A percentile compares a stretch with the other conserved stretches of the same genome.
These are phyloP conservation scores for Rhizopogon vesiculosus DNA, from an alignment of 768 basidiomycete genomes.

Conservation along the genomic window DNA sequence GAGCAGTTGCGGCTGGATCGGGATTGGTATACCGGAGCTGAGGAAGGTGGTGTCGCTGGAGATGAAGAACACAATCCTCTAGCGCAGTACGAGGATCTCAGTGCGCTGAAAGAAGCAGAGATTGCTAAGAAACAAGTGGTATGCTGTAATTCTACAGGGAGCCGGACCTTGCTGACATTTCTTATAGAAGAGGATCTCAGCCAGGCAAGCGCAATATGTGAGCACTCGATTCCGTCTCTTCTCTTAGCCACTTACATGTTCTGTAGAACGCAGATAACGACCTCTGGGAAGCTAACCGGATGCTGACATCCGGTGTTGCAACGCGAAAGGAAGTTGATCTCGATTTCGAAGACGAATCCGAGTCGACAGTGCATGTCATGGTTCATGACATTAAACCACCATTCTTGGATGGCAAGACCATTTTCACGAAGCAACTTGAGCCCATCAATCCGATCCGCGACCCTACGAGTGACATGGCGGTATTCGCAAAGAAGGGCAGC, in stretches of 20 bases:
- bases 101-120: constrained; percentile 62
- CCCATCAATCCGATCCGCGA: constrained; percentile 97
- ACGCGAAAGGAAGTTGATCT: constrained; percentile 83
- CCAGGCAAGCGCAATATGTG: constrained; percentile 94
- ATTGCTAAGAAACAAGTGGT: constrained; percentile 74
- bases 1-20: constrained; percentile 89
- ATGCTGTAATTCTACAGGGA: constrained; percentile 17
- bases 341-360: constrained; percentile 95
- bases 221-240: constrained; percentile 21
- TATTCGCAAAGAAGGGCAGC: constrained; percentile 97
- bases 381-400: constrained; percentile 97
- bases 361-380: constrained; percentile 96
- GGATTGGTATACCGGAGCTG: constrained; percentile 94
- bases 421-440: constrained; percentile 95
- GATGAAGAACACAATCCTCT: constrained; percentile 94
- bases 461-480: constrained; percentile 88
- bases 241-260: constrained; percentile 12
- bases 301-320: constrained; percentile 93
- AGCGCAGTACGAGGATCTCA: constrained; percentile 88
- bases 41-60: constrained; percentile 79
- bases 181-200: constrained; percentile 79
- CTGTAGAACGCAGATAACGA: constrained; percentile 94
- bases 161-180: constrained; percentile 12
- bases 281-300: constrained; percentile 97
- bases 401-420: constrained; percentile 93